These are phyloP conservation scores for Aspergillus diversus DNA, from an alignment of 495 filamentous ascomycete genomes.

Conservation along the genomic window DNA sequence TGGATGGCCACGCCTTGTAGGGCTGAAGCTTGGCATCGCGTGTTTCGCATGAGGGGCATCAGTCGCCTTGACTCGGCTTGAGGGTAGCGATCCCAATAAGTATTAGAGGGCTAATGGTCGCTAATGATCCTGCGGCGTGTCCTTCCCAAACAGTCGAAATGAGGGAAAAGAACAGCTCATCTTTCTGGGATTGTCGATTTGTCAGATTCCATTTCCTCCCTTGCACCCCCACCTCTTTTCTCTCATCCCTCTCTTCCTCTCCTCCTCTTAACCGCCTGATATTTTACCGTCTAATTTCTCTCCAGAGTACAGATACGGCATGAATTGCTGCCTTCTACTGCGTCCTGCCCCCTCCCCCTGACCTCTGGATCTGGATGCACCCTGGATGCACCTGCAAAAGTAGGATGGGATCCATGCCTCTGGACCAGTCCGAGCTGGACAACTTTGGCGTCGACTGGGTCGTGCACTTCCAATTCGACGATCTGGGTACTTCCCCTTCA, in stretches of 20 bases:
- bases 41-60: not conserved
- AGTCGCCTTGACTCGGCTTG: not conserved
- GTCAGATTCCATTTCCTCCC: constrained; percentile 6
- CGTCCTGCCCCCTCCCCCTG: not conserved
- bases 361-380: not conserved
- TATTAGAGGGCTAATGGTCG: not conserved
- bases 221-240: constrained; percentile 7
- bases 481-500: too few species aligned
- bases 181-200: constrained; percentile 4
- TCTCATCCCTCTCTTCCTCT: not conserved
- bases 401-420: constrained; percentile 7
- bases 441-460: constrained; percentile 52
- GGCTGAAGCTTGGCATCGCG: constrained; percentile 23
- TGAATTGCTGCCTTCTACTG: constrained; percentile 12
- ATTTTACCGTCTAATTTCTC: not conserved
- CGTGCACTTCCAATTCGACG: constrained; percentile 43
- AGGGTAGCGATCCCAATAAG: too few species aligned
- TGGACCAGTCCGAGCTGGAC: constrained; percentile 33
- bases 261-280: not conserved
- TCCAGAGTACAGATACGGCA: not conserved
- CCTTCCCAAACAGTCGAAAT: not conserved
- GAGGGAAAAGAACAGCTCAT: not conserved
- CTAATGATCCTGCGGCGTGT: not conserved
- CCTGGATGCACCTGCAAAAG: constrained; percentile 17
- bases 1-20: constrained; percentile 24